A percentile compares a stretch with the other conserved stretches of the same genome.
phyloP scores from a whole-genome alignment of 1,284 basidiomycete genomes.

The Fomitopsis betulina region DNA sequence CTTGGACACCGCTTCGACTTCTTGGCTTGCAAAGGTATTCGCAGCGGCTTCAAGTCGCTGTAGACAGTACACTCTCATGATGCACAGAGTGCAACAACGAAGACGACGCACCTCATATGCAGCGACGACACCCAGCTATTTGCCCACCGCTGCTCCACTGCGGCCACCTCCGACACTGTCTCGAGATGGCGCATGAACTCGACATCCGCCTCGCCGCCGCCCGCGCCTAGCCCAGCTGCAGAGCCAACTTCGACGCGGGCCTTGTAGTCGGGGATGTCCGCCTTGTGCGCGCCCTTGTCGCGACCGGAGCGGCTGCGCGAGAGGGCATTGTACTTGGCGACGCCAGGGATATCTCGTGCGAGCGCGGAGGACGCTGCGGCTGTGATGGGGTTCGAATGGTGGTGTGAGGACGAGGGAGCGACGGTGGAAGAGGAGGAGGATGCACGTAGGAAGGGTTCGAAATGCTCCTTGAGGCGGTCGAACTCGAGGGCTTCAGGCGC shows the following conservation, averaged over 20 bases:
- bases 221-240: constrained; percentile 46
- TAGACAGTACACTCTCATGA: constrained; percentile 4
- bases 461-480: constrained; percentile 90
- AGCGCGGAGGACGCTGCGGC: constrained; percentile 82
- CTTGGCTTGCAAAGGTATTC: constrained; percentile 91
- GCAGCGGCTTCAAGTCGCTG: constrained; percentile 80
- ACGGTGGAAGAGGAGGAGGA: constrained; percentile 61
- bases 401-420: constrained; percentile 47
- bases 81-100: constrained; percentile 7
- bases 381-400: constrained; percentile 75
- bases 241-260: constrained; percentile 60
- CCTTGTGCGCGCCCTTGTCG: constrained; percentile 60
- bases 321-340: constrained; percentile 67
- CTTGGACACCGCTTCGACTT: constrained; percentile 91
- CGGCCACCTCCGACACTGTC: constrained; percentile 58
- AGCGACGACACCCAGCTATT: constrained; percentile 74
- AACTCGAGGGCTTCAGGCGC: constrained; percentile 84
- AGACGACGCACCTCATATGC: constrained; percentile 52
- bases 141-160: constrained; percentile 77
- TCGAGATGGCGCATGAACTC: constrained; percentile 65
- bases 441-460: constrained; percentile 84
- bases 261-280: constrained; percentile 72
- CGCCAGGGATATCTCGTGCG: constrained; percentile 75
- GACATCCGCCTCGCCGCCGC: constrained; percentile 65
- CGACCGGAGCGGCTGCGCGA: constrained; percentile 48